Percentiles rank a stretch among this genome's conserved stretches.
phyloP scores from a whole-genome alignment of 164 flowering plant genomes.

The grape (Vitis vinifera) region DNA sequence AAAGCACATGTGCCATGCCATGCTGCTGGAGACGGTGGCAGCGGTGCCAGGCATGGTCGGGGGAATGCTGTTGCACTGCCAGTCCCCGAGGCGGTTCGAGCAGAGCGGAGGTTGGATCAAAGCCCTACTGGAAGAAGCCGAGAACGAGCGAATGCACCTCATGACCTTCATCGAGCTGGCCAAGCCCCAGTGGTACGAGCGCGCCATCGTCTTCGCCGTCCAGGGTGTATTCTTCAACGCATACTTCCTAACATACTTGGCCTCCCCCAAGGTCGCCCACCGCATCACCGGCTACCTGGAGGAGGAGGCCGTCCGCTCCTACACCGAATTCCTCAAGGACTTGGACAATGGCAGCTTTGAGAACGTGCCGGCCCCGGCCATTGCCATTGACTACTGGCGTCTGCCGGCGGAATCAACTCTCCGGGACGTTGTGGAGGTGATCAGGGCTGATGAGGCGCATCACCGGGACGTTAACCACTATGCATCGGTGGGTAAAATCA shows the following conservation, averaged over 20 bases:
- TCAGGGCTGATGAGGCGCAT: conserved; percentile 37
- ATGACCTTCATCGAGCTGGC: conserved; percentile 36
- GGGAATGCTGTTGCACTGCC: conserved; percentile 30
- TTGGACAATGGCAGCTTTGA: conserved; percentile 23
- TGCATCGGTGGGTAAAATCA: conserved; percentile 26
- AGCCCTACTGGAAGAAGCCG: conserved; percentile 38
- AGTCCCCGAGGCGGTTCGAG: conserved; percentile 28
- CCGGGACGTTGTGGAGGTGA: conserved; percentile 27
- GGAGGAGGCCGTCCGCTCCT: conserved; percentile 33
- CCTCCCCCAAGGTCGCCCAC: conserved; percentile 37
- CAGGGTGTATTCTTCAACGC: conserved; percentile 39
- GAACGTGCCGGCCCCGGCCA: conserved; percentile 32
- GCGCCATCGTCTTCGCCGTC: conserved; percentile 29
- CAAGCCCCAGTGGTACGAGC: conserved; percentile 34
- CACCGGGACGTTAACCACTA: conserved; percentile 37
- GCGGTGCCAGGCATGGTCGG: conserved; percentile 39
- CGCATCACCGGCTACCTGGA: conserved; percentile 31
- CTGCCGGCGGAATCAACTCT: conserved; percentile 26
- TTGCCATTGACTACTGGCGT: conserved; percentile 36
- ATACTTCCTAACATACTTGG: conserved; percentile 23
- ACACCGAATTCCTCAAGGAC: conserved; percentile 31
- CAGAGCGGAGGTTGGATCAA: conserved; percentile 46
- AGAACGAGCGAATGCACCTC: conserved; percentile 39
- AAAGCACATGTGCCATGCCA: conserved; percentile 27
- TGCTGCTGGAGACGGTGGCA: conserved; percentile 35